Percentiles rank a stretch among this genome's conserved stretches.
Conservation (phyloP, 179 eudicot genomes). For the Amaranthus tricolor region DNA sequence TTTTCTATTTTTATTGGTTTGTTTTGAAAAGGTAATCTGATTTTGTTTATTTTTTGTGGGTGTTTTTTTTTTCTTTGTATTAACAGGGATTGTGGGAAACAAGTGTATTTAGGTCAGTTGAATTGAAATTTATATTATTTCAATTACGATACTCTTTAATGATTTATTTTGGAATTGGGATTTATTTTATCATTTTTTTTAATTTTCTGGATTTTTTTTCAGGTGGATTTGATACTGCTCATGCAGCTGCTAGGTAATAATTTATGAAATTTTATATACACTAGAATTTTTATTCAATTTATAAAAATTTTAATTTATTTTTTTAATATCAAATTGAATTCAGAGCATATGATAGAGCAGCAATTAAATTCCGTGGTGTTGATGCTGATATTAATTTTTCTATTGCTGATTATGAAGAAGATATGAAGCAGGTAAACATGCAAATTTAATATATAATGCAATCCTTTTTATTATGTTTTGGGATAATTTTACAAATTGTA, state of each 20-base stretch:
- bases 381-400: constrained; percentile 72
- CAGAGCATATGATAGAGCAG: constrained; percentile 66
- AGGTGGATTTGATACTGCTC: constrained; percentile 49
- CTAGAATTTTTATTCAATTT: background rate
- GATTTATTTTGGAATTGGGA: background rate
- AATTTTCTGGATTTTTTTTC: background rate
- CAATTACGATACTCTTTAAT: background rate
- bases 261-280: background rate
- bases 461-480: background rate
- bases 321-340: constrained; percentile 38
- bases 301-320: background rate
- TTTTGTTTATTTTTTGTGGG: background rate
- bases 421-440: constrained; percentile 36
- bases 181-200: background rate
- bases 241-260: constrained; percentile 43
- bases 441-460: background rate
- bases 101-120: constrained; percentile 40
- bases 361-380: constrained; percentile 61
- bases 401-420: constrained; percentile 52
- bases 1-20: background rate
- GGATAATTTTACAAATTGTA: background rate
- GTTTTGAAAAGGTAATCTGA: background rate
- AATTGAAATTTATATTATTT: too few relatives aligned
- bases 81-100: constrained; percentile 47
- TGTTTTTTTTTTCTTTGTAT: background rate